Evolutionary conservation across 129 eudicot genomes (phyloP), one percentile per base, ranked within the genome.

Genomic region (Artemisia tridentata): DNA sequence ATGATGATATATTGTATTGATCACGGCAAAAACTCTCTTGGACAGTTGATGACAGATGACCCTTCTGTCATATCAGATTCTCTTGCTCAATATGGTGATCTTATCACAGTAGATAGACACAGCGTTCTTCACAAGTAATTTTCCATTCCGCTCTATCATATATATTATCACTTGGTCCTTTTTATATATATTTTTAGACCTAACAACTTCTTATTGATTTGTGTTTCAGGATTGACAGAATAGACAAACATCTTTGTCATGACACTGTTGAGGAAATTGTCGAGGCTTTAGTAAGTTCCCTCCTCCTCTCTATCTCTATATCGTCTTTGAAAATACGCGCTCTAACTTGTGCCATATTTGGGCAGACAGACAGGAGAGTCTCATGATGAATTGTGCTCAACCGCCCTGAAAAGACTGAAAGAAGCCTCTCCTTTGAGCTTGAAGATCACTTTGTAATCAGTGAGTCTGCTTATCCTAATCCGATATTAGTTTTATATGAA

Each of bases 391-490:
- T 80, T 91, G 82, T 83, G 85, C 53, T 72, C 80, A 4, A 72
- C 81, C 8, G 82, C 84, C 57, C 80, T 89, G 41, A 83, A 75
- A 75, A 89, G 82, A 79, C 65, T 89, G 5, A 89, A 85, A 66
- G 91, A 81, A 79, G 90, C 96, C 68, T 89, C 98, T 52, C 98
- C 98, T 21, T 70, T 92, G 83, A 89, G 98, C 87, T 85, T 89
- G 48, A 93, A 89, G 86, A 84, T 93, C 78, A 77, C 92, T 54
- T 79, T 92, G 79, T 89, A 81, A 85, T 89, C 92, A 5, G 98
- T 92, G 61, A 81, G 87, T 27, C 31, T 27, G 31, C 31, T 4
- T 3, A 29, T 29, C n/a, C n/a, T 27, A 27, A 27, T 27, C 5
- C 31, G 5, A 27, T 27, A 27, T 27, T 27, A 27, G 31, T 27